Evolutionary conservation across 1,284 basidiomycete species (phyloP).

Genomic region (Apiotrichum siamense): DNA sequence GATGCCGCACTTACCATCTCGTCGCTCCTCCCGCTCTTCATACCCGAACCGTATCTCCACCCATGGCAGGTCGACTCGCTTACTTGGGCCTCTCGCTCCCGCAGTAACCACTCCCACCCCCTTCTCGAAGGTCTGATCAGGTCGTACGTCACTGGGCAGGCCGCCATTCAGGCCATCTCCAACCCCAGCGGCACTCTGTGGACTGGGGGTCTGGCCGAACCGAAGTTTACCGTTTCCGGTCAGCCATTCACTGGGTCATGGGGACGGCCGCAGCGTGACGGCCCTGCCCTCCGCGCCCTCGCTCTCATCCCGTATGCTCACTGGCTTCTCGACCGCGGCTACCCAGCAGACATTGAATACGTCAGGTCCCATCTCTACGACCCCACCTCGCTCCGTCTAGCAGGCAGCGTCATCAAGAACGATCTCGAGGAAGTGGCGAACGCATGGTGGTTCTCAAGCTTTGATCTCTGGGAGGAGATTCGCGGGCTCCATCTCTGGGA

Average conservation of each 20-base stretch:
- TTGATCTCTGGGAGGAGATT: conserved; percentile 48
- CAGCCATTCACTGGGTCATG: conserved; percentile 45
- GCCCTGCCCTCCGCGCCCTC: conserved; percentile 50
- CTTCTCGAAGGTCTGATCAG: conserved; percentile 28
- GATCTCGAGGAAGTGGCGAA: conserved; percentile 51
- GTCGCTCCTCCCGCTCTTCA: conserved; percentile 32
- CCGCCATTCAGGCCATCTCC: conserved; percentile 41
- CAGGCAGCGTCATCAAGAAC: conserved; percentile 48
- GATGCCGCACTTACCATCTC: conserved; percentile 46
- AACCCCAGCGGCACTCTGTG: conserved; percentile 49
- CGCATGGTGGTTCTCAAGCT: conserved; percentile 41
- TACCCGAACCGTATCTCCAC: conserved; percentile 19
- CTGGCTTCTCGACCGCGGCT: conserved; percentile 44
- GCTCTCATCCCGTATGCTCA: conserved; percentile 48
- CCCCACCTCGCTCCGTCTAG: conserved; percentile 8
- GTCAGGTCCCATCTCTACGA: conserved; percentile 45
- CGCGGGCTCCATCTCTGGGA: conserved; percentile 51
- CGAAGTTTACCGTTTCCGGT: conserved; percentile 51
- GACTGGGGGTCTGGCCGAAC: conserved; percentile 53
- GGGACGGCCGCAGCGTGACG: conserved; percentile 52
- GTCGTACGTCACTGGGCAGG: conserved; percentile 39
- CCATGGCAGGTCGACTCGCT: conserved; percentile 18
- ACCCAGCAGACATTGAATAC: conserved; percentile 35
- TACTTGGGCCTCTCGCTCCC: no score
- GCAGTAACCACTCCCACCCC: conserved; percentile 1